Evolutionary conservation across 352 stramenopile species (phyloP).

Genomic region (Phytophthora nicotianae): DNA sequence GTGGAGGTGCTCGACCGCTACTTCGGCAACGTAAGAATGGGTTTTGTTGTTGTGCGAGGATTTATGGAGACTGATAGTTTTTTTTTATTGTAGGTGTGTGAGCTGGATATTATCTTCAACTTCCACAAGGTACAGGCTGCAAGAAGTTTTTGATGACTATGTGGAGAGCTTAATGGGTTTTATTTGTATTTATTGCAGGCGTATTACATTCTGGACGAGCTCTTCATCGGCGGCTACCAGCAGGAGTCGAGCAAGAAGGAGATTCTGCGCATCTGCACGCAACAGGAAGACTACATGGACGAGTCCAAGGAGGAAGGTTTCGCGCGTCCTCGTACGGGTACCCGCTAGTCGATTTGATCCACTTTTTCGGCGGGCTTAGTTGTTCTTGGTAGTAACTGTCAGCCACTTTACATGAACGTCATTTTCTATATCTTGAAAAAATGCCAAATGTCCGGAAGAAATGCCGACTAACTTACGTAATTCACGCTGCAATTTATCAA

Average conservation of each 20-base stretch:
- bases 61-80: neutral
- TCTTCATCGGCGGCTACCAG: conserved; percentile 98
- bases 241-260: conserved; percentile 96
- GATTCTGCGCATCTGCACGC: conserved; percentile 86
- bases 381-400: conserved; percentile 1
- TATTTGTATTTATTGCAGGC: conserved; percentile 53
- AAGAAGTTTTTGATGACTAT: neutral
- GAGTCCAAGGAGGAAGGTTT: conserved; percentile 89
- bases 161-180: neutral
- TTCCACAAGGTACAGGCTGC: conserved; percentile 95
- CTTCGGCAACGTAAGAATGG: conserved; percentile 90
- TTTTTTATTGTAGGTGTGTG: conserved; percentile 67
- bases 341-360: conserved; percentile 41
- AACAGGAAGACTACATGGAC: conserved; percentile 92
- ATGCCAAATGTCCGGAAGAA: neutral
- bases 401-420: conserved; percentile 18
- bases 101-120: conserved; percentile 99
- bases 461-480: too few species aligned
- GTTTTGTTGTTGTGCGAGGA: neutral
- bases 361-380: neutral
- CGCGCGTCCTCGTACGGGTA: conserved; percentile 61
- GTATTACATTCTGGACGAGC: conserved; percentile 99
- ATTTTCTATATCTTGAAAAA: conserved; percentile 7
- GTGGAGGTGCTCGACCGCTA: conserved; percentile 98
- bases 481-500: too few species aligned